Base-by-base conservation (phyloP, 495 filamentous ascomycete species). In the Filosporella fistucella region DNA sequence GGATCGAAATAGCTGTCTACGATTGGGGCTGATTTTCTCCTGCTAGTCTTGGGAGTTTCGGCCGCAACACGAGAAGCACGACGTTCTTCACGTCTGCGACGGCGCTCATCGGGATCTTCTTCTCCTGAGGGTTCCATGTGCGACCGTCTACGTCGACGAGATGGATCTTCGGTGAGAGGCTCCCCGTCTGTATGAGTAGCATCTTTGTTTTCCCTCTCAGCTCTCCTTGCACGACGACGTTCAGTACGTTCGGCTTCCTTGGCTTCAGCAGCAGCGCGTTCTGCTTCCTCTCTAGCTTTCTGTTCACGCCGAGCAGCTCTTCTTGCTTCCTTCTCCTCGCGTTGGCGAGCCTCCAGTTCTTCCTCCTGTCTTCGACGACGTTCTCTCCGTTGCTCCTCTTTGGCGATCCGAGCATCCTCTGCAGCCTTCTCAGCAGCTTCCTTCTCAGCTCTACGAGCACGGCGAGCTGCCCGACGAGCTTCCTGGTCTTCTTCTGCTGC, bases 91-190 rank as follows among this genome's bases (percentile, higher is more conserved):
- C 72, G 61, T 17, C 72, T 61, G n/a, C 70, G 63, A 11, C 70
- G 72, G n/a, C 73, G 69, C 29, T 75, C 70, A n/a, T n/a, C n/a
- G n/a, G n/a, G n/a, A 20, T 75, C 74, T 12, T 73, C 72, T 26
- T 68, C 68, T 3, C 14, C 57, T 45, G 39, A 21, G 3, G 40
- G 24, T 33, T 58, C 58, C 34, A 61, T 56, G 16, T 56, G 44
- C 14, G 58, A 60, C 23, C 37, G 51, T 33, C 58, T 43, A 16
- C 58, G 47, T 22, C 29, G 8, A 14, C 51, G 50, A 13, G 9
- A 32, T n/a, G 47, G 37, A 33, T 50, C 52, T 20, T 56, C 52
- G 9, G 48, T 35, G 1, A 50, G 30, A 32, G 41, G 26, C 22
- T 55, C 52, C 13, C 29, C 58, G 47, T 58, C 58, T 10, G 50